phyloP scores from a whole-genome alignment of 352 stramenopile genomes.

The Phytophthora cryptogea region DNA sequence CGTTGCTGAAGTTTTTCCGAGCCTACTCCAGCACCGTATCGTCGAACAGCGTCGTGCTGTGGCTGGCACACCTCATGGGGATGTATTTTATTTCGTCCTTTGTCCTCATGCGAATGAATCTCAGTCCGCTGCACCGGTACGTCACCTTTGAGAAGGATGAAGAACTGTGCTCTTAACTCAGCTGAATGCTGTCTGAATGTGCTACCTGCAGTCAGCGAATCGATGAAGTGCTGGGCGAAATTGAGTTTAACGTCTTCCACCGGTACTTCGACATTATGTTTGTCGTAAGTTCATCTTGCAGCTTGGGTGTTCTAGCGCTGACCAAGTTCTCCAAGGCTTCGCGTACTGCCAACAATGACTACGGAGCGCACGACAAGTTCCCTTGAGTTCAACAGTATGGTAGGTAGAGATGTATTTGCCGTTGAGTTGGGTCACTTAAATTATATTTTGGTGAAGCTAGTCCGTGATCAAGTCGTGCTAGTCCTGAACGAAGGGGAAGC shows the following conservation, averaged over 20 bases:
- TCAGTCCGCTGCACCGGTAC: slow-evolving; percentile 70
- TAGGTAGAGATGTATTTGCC: slow-evolving; percentile 15
- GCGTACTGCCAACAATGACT: slow-evolving; percentile 74
- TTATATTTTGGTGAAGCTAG: slow-evolving; percentile 27
- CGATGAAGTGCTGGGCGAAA: slow-evolving; percentile 81
- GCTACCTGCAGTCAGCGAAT: slow-evolving; percentile 58
- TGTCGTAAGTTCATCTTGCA: slow-evolving; percentile 73
- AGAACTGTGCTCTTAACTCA: slow-evolving; percentile 1
- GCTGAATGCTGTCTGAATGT: not conserved
- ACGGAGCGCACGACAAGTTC: slow-evolving; percentile 78
- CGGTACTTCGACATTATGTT: slow-evolving; percentile 89
- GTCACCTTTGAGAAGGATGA: not conserved
- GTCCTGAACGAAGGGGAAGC: slow-evolving; percentile 76
- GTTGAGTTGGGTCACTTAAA: slow-evolving; percentile 24
- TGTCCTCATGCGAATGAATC: slow-evolving; percentile 89
- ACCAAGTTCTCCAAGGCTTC: slow-evolving; percentile 85
- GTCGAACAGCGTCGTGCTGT: slow-evolving; percentile 84
- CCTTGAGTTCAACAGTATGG: slow-evolving; percentile 33
- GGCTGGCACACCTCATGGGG: slow-evolving; percentile 83
- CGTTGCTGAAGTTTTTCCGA: slow-evolving; percentile 79
- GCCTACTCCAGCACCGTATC: slow-evolving; percentile 83
- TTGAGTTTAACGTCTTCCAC: slow-evolving; percentile 86
- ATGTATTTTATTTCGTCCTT: slow-evolving; percentile 91
- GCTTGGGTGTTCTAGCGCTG: slow-evolving; percentile 56
- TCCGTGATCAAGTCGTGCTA: slow-evolving; percentile 21